Base-by-base conservation (phyloP, 2,329 filamentous ascomycete genomes). In the Torrubiella hemipterigena region DNA sequence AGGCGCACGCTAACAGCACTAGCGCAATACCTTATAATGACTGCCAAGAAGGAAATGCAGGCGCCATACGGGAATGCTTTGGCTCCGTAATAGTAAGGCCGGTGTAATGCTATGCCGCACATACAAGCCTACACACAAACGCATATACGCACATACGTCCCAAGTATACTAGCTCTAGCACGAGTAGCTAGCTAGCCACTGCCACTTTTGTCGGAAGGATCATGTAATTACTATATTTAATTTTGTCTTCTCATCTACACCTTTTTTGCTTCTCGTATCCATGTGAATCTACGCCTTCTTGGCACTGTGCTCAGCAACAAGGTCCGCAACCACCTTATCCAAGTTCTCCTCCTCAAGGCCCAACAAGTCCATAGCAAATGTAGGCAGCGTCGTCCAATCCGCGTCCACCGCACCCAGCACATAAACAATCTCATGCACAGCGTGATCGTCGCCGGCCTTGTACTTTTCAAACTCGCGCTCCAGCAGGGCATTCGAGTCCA, bases 381-480 rank as follows among this genome's bases (percentile, higher is more conserved):
- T 60, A 3, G 56, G 49, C 21, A 54, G 52, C 32, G 42, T 43
- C 12, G 60, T 63, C 64, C 65, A 69, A 34, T 68, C 58, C 1
- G 63, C 63, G 27, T 67, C 57, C 1, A 67, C 37, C 0, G 58
- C 54, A 2, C 65, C 63, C 2, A 68, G 45, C 20, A 61, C 64
- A 38, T 65, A 69, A 3, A 68, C 65, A 37, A 68, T 50, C 27
- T 66, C 57, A 43, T 67, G 61, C 19, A 61, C 44, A 0, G 59
- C 56, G 2, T 47, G 47, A 12, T 36, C 39, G 19, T 63, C 49
- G 1, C 54, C 63, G 1, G 42, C 47, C 11, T 62, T 52, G n/a
- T 52, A 54, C 33, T 47, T 47, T 6, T 37, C 39, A 43, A 56
- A 59, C 29, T 58, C 44, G 25, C 53, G 44, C 17, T 46, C 41